phyloP scores from a whole-genome alignment of 2,329 filamentous ascomycete genomes.

The Beauveria varroae region DNA sequence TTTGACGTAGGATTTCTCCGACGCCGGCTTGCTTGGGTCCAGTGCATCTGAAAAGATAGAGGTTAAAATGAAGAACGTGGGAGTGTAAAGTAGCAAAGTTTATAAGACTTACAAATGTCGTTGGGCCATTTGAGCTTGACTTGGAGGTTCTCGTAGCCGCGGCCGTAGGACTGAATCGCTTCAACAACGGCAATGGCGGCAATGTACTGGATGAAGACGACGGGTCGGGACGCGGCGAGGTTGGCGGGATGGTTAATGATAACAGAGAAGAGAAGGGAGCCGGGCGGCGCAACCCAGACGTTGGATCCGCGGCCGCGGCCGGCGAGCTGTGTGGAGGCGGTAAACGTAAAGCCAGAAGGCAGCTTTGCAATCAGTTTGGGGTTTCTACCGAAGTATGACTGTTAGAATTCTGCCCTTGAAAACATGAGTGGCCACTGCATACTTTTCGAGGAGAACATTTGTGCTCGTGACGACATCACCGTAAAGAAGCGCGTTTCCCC shows the following conservation, averaged over 20 bases:
- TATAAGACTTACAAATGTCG: slow-evolving; percentile 61
- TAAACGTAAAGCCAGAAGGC: slow-evolving; percentile 78
- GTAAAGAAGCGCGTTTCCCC: slow-evolving; percentile 75
- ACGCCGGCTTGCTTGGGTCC: slow-evolving; percentile 48
- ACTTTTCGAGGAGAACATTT: slow-evolving; percentile 88
- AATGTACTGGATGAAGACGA: slow-evolving; percentile 92
- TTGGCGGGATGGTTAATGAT: slow-evolving; percentile 76
- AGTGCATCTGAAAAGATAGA: slow-evolving; percentile 42
- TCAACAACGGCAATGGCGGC: slow-evolving; percentile 80
- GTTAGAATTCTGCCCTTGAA: slow-evolving; percentile 28
- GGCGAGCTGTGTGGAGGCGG: slow-evolving; percentile 80
- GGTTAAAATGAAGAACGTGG: slow-evolving; percentile 22
- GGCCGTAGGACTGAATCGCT: slow-evolving; percentile 72
- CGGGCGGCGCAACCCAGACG: slow-evolving; percentile 88
- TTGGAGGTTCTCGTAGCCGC: slow-evolving; percentile 65
- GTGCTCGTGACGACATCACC: slow-evolving; percentile 91
- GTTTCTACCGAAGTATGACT: slow-evolving; percentile 47
- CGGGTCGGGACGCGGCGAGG: slow-evolving; percentile 63
- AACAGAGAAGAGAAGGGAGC: slow-evolving; percentile 79
- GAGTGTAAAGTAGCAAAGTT: no score
- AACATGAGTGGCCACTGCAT: slow-evolving; percentile 15
- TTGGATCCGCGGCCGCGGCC: slow-evolving; percentile 85
- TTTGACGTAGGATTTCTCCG: slow-evolving; percentile 61
- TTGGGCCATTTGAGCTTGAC: slow-evolving; percentile 97
- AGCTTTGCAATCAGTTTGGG: slow-evolving; percentile 65